phyloP scores from a whole-genome alignment of 2,329 filamentous ascomycete genomes.

The Fonsecaea multimorphosa region DNA sequence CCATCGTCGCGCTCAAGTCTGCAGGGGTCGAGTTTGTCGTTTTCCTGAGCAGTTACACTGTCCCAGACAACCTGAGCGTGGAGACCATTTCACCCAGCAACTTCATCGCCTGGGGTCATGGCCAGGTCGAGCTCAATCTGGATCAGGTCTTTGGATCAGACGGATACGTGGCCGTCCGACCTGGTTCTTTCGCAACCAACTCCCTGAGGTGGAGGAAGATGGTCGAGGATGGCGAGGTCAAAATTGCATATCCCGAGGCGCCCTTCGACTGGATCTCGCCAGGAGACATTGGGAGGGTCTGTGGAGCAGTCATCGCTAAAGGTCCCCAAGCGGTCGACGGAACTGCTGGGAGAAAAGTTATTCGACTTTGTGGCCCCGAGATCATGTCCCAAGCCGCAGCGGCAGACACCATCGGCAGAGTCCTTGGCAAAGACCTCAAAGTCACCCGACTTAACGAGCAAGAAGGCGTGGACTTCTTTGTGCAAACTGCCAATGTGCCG shows the following conservation, averaged over 20 bases:
- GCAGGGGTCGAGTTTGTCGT: conserved; percentile 55
- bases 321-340: conserved; percentile 37
- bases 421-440: conserved; percentile 45
- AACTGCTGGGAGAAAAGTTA: conserved; percentile 37
- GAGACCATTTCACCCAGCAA: conserved; percentile 41
- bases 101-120: conserved; percentile 51
- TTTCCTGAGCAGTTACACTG: conserved; percentile 51
- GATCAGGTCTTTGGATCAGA: conserved; percentile 49
- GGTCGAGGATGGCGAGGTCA: conserved; percentile 40
- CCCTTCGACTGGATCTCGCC: conserved; percentile 51
- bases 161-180: conserved; percentile 51
- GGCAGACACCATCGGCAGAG: conserved; percentile 42
- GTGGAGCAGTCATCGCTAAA: conserved; percentile 49
- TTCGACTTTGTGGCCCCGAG: conserved; percentile 49
- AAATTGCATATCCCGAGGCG: conserved; percentile 42
- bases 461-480: conserved; percentile 41
- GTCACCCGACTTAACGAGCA: conserved; percentile 37
- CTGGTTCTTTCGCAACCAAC: conserved; percentile 56
- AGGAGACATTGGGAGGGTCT: conserved; percentile 54
- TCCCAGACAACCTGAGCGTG: conserved; percentile 41
- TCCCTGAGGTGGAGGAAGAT: conserved; percentile 42
- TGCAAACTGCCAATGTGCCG: conserved; percentile 12
- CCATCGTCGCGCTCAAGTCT: conserved; percentile 52
- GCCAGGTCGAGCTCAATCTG: conserved; percentile 53
- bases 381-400: conserved; percentile 43